Conservation (phyloP, 106 monocot species). For the Vanilla planifolia region DNA sequence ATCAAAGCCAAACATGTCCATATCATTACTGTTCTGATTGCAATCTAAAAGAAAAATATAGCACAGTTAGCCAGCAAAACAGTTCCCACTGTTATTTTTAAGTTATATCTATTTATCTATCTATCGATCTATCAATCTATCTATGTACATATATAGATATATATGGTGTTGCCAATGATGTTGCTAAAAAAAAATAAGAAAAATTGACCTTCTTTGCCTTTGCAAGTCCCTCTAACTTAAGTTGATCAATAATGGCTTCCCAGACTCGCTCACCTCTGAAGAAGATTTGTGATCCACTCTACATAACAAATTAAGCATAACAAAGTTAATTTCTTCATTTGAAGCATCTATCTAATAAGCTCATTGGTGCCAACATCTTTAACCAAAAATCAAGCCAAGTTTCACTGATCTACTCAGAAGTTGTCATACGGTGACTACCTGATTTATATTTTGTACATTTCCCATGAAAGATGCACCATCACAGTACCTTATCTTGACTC, state of each 20-base stretch:
- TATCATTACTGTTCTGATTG: too few relatives aligned
- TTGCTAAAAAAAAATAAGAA: constrained; percentile 3
- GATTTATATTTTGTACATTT: constrained; percentile 26
- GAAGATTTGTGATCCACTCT: constrained; percentile 58
- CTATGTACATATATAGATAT: too few relatives aligned
- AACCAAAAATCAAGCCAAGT: not conserved
- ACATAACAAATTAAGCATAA: constrained; percentile 3
- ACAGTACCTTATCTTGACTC: constrained; percentile 86
- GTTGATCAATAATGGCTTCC: constrained; percentile 77
- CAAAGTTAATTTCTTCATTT: not conserved
- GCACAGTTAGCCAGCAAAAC: too few relatives aligned
- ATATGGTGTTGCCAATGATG: too few relatives aligned
- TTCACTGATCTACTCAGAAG: not conserved
- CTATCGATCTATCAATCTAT: too few relatives aligned
- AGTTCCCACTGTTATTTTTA: too few relatives aligned
- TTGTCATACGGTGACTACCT: constrained; percentile 29
- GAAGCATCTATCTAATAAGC: not conserved
- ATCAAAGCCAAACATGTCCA: too few relatives aligned
- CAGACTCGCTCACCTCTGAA: constrained; percentile 86
- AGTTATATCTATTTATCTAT: too few relatives aligned
- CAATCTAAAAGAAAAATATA: too few relatives aligned
- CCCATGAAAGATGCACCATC: constrained; percentile 92
- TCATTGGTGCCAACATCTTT: not conserved
- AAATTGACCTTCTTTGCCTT: constrained; percentile 71
- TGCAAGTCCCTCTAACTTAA: constrained; percentile 52